Evolutionary conservation across 208 protist genomes (phyloP), one percentile per base, ranked within the genome.

Genomic region (Leishmania mexicana): DNA sequence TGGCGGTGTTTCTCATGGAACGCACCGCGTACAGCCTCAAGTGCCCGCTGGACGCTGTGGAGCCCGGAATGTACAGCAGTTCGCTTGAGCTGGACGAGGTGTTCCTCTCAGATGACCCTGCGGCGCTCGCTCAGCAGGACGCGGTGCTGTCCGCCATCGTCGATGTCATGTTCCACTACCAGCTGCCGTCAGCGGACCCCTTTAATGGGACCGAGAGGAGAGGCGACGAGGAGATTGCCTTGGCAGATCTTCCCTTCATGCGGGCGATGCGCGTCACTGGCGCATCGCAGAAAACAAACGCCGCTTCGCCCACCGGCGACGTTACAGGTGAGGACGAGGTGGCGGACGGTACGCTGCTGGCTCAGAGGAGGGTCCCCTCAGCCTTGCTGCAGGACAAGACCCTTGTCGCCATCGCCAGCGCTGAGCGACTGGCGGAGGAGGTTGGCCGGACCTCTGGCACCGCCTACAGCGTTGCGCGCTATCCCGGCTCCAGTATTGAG

Each of bases 1-100:
- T 96, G 86, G 90, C 94, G 19, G 89, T 98, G 40, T 95, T 95
- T 71, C 80, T 98, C 64, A 93, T 97, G 88, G 94, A 98, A 85
- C 92, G 93, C 67, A 94, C 92, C 35, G 93, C 93, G 1, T 88
- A 96, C 81, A 91, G 89, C 74, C 86, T 97, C 53, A 97, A 97
- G 86, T 92, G 90, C 78, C 91, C 92, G 28, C 88, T 97, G 19
- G 83, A 88, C n/a, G 85, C 83, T 17, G 86, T 95, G 24, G 86
- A 85, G 7, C 75, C 76, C 10, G 90, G 93, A 38, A 24, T 97
- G 15, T 96, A 93, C 87, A 95, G 87, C 83, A 94, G 86, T 81
- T 95, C 93, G 17, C 88, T 85, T 42, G 90, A 87, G 57, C 80
- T 97, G 75, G 93, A 96, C 70, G 88, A 93, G 40, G 87, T 87